Evolutionary conservation across 192 early-diverging fungal species (phyloP).

Genomic region (Podila horticola): DNA sequence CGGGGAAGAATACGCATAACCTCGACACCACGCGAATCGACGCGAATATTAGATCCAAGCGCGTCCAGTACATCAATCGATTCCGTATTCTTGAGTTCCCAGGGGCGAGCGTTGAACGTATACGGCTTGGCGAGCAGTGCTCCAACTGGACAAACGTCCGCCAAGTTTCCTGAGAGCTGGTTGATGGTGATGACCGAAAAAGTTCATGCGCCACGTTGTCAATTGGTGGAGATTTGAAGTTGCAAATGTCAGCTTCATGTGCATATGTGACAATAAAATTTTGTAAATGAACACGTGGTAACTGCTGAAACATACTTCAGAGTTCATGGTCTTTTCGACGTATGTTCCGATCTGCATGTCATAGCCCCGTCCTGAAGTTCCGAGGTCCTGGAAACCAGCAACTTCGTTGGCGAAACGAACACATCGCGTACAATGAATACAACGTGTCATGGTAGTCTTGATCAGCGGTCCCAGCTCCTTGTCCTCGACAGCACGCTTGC

Average conservation of each 20-base stretch:
- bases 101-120: constrained; percentile 91
- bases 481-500: constrained; percentile 97
- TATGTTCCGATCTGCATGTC: constrained; percentile 99
- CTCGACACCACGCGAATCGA: constrained; percentile 95
- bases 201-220: too few species aligned
- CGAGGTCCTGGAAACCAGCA: constrained; percentile 94
- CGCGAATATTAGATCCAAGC: constrained; percentile 93
- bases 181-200: neutral
- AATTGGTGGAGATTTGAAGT: too few species aligned
- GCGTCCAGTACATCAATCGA: constrained; percentile 96
- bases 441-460: constrained; percentile 96
- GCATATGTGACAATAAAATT: too few species aligned
- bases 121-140: constrained; percentile 99
- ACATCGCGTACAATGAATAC: constrained; percentile 99
- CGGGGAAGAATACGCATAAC: constrained; percentile 96
- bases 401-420: constrained; percentile 99
- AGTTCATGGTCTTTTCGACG: constrained; percentile 84
- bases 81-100: constrained; percentile 97
- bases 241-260: too few species aligned
- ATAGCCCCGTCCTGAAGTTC: constrained; percentile 95
- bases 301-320: constrained; percentile 72
- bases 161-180: constrained; percentile 93
- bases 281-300: too few species aligned
- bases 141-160: constrained; percentile 98
- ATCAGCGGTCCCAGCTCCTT: constrained; percentile 97